phyloP scores from a whole-genome alignment of 306 rosid genomes.

The Lablab purpureus region DNA sequence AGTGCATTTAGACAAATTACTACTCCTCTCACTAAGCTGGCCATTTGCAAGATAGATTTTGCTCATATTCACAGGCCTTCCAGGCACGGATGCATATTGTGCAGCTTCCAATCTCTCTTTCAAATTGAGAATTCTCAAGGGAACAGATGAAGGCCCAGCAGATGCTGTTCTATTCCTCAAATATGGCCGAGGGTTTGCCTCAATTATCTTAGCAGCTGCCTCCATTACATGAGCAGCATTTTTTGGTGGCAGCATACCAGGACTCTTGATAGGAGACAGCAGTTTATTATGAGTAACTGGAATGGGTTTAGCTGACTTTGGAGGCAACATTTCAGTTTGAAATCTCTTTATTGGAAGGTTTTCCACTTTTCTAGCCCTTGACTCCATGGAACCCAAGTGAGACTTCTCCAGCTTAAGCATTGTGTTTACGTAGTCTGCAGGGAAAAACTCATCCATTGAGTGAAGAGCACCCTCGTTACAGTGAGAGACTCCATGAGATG shows the following conservation, averaged over 20 bases:
- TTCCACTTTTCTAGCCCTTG: conserved; percentile 56
- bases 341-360: conserved; percentile 69
- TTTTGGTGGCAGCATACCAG: conserved; percentile 65
- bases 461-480: conserved; percentile 50
- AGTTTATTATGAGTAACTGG: conserved; percentile 84
- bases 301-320: conserved; percentile 86
- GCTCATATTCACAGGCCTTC: conserved; percentile 42
- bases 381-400: conserved; percentile 60
- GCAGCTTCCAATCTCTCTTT: conserved; percentile 80
- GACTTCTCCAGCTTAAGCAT: conserved; percentile 60
- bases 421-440: conserved; percentile 54
- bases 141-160: conserved; percentile 71
- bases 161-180: conserved; percentile 55
- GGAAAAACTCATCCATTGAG: conserved; percentile 51
- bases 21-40: conserved; percentile 47
- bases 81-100: conserved; percentile 55
- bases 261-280: conserved; percentile 84
- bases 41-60: conserved; percentile 51
- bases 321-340: conserved; percentile 90
- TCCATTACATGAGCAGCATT: conserved; percentile 77
- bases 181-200: conserved; percentile 73
- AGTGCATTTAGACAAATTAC: conserved; percentile 54
- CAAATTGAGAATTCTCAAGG: conserved; percentile 78
- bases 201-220: conserved; percentile 91
- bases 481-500: conserved; percentile 57